Evolutionary conservation across 1,284 basidiomycete genomes (phyloP), one percentile per base, ranked within the genome.

Genomic region (Leccinum solheimii): DNA sequence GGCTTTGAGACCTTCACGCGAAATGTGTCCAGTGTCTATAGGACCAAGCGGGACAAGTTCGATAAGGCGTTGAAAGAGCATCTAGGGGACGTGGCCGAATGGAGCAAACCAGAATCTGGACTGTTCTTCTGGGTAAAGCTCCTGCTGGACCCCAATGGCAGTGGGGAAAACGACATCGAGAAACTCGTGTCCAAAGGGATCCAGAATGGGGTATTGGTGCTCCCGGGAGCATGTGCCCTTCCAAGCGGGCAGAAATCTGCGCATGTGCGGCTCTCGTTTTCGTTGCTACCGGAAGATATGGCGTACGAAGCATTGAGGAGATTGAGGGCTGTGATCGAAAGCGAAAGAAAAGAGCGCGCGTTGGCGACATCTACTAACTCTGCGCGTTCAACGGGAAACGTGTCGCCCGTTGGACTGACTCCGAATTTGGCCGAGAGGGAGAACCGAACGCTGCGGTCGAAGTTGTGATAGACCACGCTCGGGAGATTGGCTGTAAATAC

Each of bases 71-170:
- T 94, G 72, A 78, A 82, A 60, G 85, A 83, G 69, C 82, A 95
- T 67, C 81, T 97, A 36, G 79, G 79, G 58, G 91, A 87, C 1
- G 75, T 94, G 21, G 93, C 87, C 1, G 86, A 89, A 65, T 97
- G 95, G 93, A 84, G 79, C 45, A 81, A 82, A 2, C 95, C 95
- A 1, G 88, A 92, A 53, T 90, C 94, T 1, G 94, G 94, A 62
- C 88, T 93, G 87, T 93, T 94, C 77, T 50, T 85, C 71, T 94
- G 91, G 86, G 87, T 87, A 76, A 89, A 85, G 70, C 77, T 86
- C 16, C 76, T 83, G 13, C 68, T 86, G 50, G 66, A 60, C 21
- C 62, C 62, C 34, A 72, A 75, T 10, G 76, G 77, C 9, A 83
- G 50, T 16, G 53, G 54, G 43, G 79, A 81, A 52, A 83, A 81